A percentile compares a stretch with the other conserved stretches of the same genome.
phyloP scores from a whole-genome alignment of 31 red algal species.

The Asparagopsis taxiformis region DNA sequence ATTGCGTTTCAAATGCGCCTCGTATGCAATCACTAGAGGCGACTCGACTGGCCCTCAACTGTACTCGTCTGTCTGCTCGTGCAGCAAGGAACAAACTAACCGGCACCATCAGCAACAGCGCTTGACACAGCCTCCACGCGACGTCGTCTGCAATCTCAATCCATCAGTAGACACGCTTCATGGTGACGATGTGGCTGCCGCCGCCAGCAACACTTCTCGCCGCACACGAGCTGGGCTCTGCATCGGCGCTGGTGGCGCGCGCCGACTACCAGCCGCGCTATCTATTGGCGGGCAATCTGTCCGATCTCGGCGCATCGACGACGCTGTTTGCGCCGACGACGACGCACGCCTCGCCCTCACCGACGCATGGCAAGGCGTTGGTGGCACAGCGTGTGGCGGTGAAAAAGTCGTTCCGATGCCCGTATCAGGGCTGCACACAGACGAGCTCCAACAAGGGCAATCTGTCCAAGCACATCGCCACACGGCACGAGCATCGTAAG shows the following conservation, averaged over 20 bases:
- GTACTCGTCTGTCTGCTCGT: too few species aligned
- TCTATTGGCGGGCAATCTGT: neutral
- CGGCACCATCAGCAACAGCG: too few species aligned
- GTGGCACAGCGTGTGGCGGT: neutral
- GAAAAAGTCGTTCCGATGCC: constrained; percentile 37
- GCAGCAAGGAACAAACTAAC: too few species aligned
- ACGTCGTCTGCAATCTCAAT: too few species aligned
- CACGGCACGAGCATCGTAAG: constrained; percentile 48
- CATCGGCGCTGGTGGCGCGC: neutral
- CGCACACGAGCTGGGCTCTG: neutral
- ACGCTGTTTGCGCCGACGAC: neutral
- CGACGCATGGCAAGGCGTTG: neutral
- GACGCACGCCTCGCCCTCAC: neutral
- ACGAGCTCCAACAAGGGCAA: constrained; percentile 56
- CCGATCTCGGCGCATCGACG: too few species aligned
- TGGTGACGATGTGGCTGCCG: constrained; percentile 34
- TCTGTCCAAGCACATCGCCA: constrained; percentile 52
- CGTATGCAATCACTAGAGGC: too few species aligned
- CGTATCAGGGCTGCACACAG: constrained; percentile 40
- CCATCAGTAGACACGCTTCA: too few species aligned
- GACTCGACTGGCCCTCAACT: too few species aligned
- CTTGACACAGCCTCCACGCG: too few species aligned
- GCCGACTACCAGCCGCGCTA: neutral
- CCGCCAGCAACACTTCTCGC: constrained; percentile 12
- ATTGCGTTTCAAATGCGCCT: too few species aligned